A percentile compares a stretch with the other conserved stretches of the same genome.
These are phyloP conservation scores for Pulveroboletus sp. DNA, from an alignment of 768 basidiomycete species.

Conservation along the genomic window DNA sequence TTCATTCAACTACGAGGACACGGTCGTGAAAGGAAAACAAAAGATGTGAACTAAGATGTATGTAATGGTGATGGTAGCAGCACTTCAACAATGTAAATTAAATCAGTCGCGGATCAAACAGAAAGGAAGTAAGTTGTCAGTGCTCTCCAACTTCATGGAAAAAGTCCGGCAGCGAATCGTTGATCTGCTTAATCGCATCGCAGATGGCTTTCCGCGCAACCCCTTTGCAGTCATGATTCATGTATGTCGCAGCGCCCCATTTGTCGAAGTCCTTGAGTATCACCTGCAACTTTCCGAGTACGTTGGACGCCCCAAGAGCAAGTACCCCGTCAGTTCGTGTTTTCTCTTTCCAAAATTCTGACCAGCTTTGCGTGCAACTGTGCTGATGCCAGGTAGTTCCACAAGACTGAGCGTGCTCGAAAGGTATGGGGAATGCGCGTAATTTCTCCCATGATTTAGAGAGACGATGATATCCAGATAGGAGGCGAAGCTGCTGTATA, in stretches of 20 bases:
- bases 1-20: slow-evolving; percentile 24
- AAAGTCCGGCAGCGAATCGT: slow-evolving; percentile 59
- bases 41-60: slow-evolving; percentile 12
- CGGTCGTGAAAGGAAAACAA: slow-evolving; percentile 26
- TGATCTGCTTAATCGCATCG: slow-evolving; percentile 53
- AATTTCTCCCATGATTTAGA: slow-evolving; percentile 63
- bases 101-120: too few relatives aligned
- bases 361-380: slow-evolving; percentile 67
- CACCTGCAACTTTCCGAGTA: slow-evolving; percentile 58
- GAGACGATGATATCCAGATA: slow-evolving; percentile 68
- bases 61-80: neutral
- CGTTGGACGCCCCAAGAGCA: slow-evolving; percentile 57
- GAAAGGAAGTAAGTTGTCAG: too few relatives aligned
- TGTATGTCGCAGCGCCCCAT: slow-evolving; percentile 70
- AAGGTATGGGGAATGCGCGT: slow-evolving; percentile 51
- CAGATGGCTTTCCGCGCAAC: slow-evolving; percentile 53
- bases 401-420: slow-evolving; percentile 62
- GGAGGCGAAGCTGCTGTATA: slow-evolving; percentile 59
- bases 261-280: slow-evolving; percentile 66
- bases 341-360: slow-evolving; percentile 79
- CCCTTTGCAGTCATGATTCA: slow-evolving; percentile 71
- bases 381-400: slow-evolving; percentile 70
- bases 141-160: slow-evolving; percentile 43
- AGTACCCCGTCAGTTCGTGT: slow-evolving; percentile 59
- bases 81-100: neutral